Conservation (phyloP, 1,284 basidiomycete genomes). For the Ustilago esculenta region DNA sequence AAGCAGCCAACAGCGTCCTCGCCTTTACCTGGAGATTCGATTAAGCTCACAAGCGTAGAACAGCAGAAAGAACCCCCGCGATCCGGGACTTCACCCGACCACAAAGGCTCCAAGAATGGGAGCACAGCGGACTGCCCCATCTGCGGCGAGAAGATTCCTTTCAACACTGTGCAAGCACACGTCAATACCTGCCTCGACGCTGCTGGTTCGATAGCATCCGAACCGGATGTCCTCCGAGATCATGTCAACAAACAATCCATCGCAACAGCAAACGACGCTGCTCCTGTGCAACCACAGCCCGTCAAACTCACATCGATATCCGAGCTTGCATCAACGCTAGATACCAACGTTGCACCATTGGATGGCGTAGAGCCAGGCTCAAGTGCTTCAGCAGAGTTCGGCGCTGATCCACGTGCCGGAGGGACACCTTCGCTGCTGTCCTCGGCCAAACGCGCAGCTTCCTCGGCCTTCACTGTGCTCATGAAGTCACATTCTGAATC, state of each 20-base stretch:
- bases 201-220: slow-evolving; percentile 5
- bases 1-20: slow-evolving; percentile 9
- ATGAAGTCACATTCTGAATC: slow-evolving; percentile 57
- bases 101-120: slow-evolving; percentile 1
- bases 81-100: not conserved
- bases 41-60: slow-evolving; percentile 4
- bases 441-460: slow-evolving; percentile 25
- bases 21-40: not conserved
- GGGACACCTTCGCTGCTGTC: slow-evolving; percentile 16
- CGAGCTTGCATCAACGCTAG: slow-evolving; percentile 26
- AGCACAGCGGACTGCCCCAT: slow-evolving; percentile 41
- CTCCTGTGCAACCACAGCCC: not conserved
- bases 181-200: slow-evolving; percentile 49
- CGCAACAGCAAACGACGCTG: no score
- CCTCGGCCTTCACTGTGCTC: slow-evolving; percentile 54
- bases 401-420: not conserved
- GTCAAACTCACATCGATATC: slow-evolving; percentile 38
- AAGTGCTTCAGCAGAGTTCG: not conserved
- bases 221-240: slow-evolving; percentile 16
- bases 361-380: not conserved
- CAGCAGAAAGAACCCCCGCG: not conserved
- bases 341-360: slow-evolving; percentile 13
- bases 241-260: slow-evolving; percentile 16
- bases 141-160: slow-evolving; percentile 28
- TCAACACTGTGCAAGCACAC: slow-evolving; percentile 45